Percentiles rank a stretch among this genome's conserved stretches.
These are phyloP conservation scores for Aspergillus nomiae DNA, from an alignment of 2,329 filamentous ascomycete species.

Conservation along the genomic window DNA sequence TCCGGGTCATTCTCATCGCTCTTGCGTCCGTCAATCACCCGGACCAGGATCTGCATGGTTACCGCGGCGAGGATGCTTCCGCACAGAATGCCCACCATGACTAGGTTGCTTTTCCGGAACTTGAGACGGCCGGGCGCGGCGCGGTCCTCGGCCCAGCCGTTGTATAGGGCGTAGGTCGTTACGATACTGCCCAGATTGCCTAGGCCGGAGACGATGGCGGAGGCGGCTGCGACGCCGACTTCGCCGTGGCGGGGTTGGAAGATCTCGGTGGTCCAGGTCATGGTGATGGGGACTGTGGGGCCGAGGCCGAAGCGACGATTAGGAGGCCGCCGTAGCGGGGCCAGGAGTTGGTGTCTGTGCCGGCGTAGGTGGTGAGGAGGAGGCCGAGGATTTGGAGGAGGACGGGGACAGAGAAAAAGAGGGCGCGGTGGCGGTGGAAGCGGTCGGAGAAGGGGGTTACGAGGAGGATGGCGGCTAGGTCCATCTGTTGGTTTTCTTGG, in stretches of 20 bases:
- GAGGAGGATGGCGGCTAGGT: slow-evolving; percentile 81
- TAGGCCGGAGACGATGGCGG: slow-evolving; percentile 81
- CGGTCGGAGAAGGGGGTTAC: slow-evolving; percentile 84
- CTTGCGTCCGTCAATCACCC: slow-evolving; percentile 39
- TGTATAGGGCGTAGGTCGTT: slow-evolving; percentile 87
- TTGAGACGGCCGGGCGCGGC: slow-evolving; percentile 63
- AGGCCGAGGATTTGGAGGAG: slow-evolving; percentile 81
- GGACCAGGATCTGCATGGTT: slow-evolving; percentile 67
- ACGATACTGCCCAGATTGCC: slow-evolving; percentile 85
- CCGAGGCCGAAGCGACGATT: slow-evolving; percentile 86
- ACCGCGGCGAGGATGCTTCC: slow-evolving; percentile 70
- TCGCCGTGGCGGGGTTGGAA: slow-evolving; percentile 89
- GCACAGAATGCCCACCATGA: slow-evolving; percentile 83
- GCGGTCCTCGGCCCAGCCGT: slow-evolving; percentile 79
- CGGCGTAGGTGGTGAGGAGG: slow-evolving; percentile 74
- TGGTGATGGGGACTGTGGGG: slow-evolving; percentile 87
- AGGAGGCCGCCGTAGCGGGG: slow-evolving; percentile 85
- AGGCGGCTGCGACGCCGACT: slow-evolving; percentile 83
- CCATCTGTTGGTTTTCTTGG: slow-evolving; percentile 63
- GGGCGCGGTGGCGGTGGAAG: slow-evolving; percentile 75
- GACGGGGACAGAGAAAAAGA: slow-evolving; percentile 78
- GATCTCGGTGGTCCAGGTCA: slow-evolving; percentile 90
- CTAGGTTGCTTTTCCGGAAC: slow-evolving; percentile 80
- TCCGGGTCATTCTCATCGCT: slow-evolving; percentile 14
- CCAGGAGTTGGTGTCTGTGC: slow-evolving; percentile 66